phyloP scores from a whole-genome alignment of 2,329 filamentous ascomycete genomes.

The Hypoxylon sp. region DNA sequence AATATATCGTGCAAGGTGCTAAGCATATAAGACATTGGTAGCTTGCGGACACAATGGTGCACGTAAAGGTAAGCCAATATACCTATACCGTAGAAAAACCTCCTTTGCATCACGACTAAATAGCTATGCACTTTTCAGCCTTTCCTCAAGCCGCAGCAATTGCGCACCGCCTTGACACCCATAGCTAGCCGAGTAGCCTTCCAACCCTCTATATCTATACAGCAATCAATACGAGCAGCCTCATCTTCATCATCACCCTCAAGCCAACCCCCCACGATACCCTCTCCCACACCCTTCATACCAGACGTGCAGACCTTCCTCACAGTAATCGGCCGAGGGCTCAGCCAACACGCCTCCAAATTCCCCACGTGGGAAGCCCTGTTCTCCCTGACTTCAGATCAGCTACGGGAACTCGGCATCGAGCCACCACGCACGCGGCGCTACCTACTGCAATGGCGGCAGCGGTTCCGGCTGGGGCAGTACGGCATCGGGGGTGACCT shows the following conservation, averaged over 20 bases:
- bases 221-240: neutral
- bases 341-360: constrained; percentile 86
- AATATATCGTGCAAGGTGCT: neutral
- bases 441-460: constrained; percentile 90
- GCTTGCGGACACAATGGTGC: constrained; percentile 42
- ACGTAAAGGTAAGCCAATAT: constrained; percentile 47
- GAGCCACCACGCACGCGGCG: constrained; percentile 86
- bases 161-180: constrained; percentile 47
- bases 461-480: constrained; percentile 83
- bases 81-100: neutral
- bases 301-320: constrained; percentile 90
- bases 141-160: constrained; percentile 51
- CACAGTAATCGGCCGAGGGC: constrained; percentile 88
- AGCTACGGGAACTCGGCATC: constrained; percentile 87
- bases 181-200: constrained; percentile 8
- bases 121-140: constrained; percentile 41
- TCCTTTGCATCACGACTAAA: neutral
- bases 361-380: constrained; percentile 92
- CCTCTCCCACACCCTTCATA: constrained; percentile 85
- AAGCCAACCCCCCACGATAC: constrained; percentile 59
- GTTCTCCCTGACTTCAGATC: constrained; percentile 82
- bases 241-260: constrained; percentile 22
- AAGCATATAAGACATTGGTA: constrained; percentile 1
- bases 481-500: constrained; percentile 89
- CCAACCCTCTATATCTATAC: constrained; percentile 18